Percentiles rank a stretch among this genome's conserved stretches.
These are phyloP conservation scores for Ramalina peruviana DNA, from an alignment of 495 filamentous ascomycete species.

Conservation along the genomic window DNA sequence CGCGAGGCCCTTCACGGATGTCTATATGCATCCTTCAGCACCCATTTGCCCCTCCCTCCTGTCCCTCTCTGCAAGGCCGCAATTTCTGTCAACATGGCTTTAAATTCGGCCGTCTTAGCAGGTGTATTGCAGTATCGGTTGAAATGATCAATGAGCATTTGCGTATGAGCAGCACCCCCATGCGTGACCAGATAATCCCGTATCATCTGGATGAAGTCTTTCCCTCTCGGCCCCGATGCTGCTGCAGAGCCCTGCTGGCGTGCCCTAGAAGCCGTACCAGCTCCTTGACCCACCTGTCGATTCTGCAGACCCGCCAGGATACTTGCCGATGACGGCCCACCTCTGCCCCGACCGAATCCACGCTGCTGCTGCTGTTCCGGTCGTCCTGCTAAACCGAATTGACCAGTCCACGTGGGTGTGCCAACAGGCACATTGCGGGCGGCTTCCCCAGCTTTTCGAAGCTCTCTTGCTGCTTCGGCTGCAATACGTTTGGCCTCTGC, in stretches of 20 bases:
- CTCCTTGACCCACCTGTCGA: constrained; percentile 32
- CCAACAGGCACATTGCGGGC: constrained; percentile 63
- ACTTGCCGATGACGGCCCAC: constrained; percentile 37
- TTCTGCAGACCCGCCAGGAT: constrained; percentile 47
- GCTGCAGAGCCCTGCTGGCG: constrained; percentile 16
- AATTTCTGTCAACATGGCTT: constrained; percentile 45
- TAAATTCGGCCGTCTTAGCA: constrained; percentile 45
- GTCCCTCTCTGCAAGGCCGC: constrained; percentile 41
- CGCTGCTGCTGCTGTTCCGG: constrained; percentile 22
- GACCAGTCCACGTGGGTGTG: constrained; percentile 87
- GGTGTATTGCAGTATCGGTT: constrained; percentile 43
- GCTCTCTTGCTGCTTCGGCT: constrained; percentile 56
- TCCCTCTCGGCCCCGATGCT: constrained; percentile 9
- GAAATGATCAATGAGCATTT: constrained; percentile 72
- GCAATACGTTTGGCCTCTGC: constrained; percentile 70
- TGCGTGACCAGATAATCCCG: constrained; percentile 57
- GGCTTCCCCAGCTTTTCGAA: constrained; percentile 57
- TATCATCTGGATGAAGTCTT: constrained; percentile 60
- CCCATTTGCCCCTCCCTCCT: constrained; percentile 39
- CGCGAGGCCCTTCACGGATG: background rate
- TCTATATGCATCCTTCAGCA: constrained; percentile 10
- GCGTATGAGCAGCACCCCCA: constrained; percentile 55
- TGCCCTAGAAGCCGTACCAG: constrained; percentile 16
- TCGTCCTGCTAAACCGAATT: constrained; percentile 57
- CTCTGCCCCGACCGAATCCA: constrained; percentile 22